Conservation (phyloP, 192 early-diverging fungal species). For the Coemansia sp. region DNA sequence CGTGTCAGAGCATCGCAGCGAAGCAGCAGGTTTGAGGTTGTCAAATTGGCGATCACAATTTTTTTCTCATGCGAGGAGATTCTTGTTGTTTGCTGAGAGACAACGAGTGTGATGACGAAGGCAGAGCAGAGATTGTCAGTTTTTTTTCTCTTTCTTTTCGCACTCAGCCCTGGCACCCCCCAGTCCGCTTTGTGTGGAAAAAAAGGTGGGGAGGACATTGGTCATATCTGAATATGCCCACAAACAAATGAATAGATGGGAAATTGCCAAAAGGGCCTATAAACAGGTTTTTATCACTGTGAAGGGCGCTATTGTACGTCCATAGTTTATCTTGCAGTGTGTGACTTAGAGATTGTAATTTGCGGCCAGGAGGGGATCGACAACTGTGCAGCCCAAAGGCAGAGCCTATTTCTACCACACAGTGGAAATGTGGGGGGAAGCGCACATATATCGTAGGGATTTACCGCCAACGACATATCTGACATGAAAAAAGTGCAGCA, state of each 20-base stretch:
- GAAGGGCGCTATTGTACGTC: constrained; percentile 2
- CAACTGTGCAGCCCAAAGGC: neutral
- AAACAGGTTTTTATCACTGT: constrained; percentile 8
- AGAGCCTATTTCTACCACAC: constrained; percentile 1
- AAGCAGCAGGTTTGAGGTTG: neutral
- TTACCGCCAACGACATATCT: neutral
- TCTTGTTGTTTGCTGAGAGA: neutral
- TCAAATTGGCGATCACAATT: neutral
- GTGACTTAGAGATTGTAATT: neutral
- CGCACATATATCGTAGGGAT: neutral
- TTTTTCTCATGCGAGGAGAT: neutral
- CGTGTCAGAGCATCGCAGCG: neutral
- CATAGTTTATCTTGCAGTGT: constrained; percentile 1
- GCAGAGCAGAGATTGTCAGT: neutral
- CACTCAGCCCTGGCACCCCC: neutral
- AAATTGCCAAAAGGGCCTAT: neutral
- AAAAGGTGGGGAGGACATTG: neutral
- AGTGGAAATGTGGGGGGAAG: neutral
- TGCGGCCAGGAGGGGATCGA: constrained; percentile 1
- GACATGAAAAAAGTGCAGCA: neutral
- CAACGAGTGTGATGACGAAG: constrained; percentile 1
- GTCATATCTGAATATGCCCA: neutral
- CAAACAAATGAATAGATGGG: neutral
- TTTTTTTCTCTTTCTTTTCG: neutral
- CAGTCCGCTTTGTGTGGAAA: neutral